Conservation (phyloP, 2,329 filamentous ascomycete genomes). For the Fusarium oligoseptatum region DNA sequence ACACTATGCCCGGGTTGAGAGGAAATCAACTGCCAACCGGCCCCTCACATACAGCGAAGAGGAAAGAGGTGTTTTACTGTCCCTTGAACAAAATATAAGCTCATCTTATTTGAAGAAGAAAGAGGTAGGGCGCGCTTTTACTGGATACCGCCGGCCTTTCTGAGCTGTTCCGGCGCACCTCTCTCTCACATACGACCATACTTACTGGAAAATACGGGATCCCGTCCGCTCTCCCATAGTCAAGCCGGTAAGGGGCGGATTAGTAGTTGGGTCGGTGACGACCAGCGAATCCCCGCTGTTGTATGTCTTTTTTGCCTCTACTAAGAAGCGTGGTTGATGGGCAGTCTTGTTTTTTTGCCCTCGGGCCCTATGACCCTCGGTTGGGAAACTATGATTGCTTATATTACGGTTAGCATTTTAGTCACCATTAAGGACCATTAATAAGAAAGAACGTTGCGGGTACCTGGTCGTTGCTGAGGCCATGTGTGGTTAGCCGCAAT, state of each 20-base stretch:
- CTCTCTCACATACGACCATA: neutral
- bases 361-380: neutral
- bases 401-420: neutral
- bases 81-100: neutral
- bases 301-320: neutral
- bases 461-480: neutral
- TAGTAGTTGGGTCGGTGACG: conserved; percentile 1
- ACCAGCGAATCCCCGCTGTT: neutral
- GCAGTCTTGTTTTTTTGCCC: neutral
- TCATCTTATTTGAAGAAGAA: neutral
- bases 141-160: neutral
- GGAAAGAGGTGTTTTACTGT: neutral
- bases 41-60: neutral
- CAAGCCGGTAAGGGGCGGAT: neutral
- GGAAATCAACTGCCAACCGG: neutral
- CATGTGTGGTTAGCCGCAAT: neutral
- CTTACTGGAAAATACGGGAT: neutral
- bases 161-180: neutral
- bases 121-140: neutral
- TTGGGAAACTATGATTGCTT: neutral
- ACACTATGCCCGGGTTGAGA: neutral
- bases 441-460: neutral
- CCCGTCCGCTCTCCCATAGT: neutral
- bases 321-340: neutral
- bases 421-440: neutral